phyloP scores from a whole-genome alignment of 202 grass and related monocot genomes.

The Cymbopogon flexuosus region DNA sequence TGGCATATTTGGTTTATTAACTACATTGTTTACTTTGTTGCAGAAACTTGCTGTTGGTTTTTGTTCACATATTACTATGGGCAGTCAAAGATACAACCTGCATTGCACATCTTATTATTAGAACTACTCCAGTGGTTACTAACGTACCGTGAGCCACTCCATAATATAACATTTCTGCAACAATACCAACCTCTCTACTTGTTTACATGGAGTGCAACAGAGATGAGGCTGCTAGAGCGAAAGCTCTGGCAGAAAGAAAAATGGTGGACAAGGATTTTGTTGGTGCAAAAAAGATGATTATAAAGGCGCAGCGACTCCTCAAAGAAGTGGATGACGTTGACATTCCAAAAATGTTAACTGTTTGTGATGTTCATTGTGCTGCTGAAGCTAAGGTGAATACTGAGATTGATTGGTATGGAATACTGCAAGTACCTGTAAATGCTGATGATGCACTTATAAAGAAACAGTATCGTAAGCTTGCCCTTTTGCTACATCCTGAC shows the following conservation, averaged over 20 bases:
- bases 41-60: not conserved
- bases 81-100: not conserved
- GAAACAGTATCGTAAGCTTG: conserved; percentile 72
- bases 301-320: conserved; percentile 57
- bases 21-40: not conserved
- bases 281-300: conserved; percentile 60
- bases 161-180: not conserved
- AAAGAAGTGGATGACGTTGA: conserved; percentile 57
- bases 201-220: conserved; percentile 87
- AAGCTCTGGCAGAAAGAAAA: conserved; percentile 61
- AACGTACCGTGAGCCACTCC: not conserved
- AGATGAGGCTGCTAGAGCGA: conserved; percentile 73
- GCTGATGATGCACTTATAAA: conserved; percentile 63
- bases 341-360: conserved; percentile 55
- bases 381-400: conserved; percentile 48
- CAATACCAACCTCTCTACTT: not conserved
- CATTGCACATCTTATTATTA: not conserved
- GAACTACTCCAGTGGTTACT: not conserved
- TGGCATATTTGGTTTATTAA: not conserved
- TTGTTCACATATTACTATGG: not conserved
- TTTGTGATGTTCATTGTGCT: conserved; percentile 78
- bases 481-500: conserved; percentile 75
- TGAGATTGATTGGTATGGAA: conserved; percentile 64
- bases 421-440: conserved; percentile 55
- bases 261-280: conserved; percentile 63